Base-by-base conservation (phyloP, 768 basidiomycete species). In the Termitomyces sp. region DNA sequence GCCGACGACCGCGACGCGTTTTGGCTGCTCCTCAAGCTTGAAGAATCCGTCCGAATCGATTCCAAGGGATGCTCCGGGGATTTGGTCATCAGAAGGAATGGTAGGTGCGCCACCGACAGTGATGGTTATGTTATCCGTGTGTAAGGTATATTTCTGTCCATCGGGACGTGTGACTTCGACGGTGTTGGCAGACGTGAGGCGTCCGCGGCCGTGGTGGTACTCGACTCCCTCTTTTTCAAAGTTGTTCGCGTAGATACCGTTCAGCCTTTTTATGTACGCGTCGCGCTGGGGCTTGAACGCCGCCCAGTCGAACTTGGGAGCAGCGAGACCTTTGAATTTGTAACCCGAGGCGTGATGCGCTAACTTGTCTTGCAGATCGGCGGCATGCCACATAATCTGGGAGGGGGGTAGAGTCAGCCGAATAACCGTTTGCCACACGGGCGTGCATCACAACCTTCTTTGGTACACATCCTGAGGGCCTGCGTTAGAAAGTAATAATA, bases 311-410 rank as follows among this genome's bases (percentile, higher is more conserved):
- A 98, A 96, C 65, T 83, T 79, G 53, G 83, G 78, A 27, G 76
- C 63, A 44, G 73, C 69, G 52, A 83, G 61, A 43, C 85, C 87
- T 57, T 80, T 79, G 66, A 90, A 87, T 51, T 86, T 80, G 71
- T 89, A 92, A 17, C 82, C 85, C n/a, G 79, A 68, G 16, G 81
- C 77, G 56, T 94, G 91, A 62, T 90, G 82, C 27, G 79, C 77
- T 34, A 98, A 72, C 69, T 88, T 91, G 66, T 98, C 95, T 30
- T 88, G 86, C 55, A 93, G 74, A 72, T 95, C 92, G 27, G 91
- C 90, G 40, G 93, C 92, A 60, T 94, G 89, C 96, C 96, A 99
- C 96, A 98, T 98, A 54, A 99, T 86, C 92, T 96, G 56, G 53
- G 57, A 32, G 8, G 3, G 8, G 3, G 43, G 23, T n/a, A 3